phyloP scores from a whole-genome alignment of 2,329 filamentous ascomycete species.

The Dothideomycetes sp. region DNA sequence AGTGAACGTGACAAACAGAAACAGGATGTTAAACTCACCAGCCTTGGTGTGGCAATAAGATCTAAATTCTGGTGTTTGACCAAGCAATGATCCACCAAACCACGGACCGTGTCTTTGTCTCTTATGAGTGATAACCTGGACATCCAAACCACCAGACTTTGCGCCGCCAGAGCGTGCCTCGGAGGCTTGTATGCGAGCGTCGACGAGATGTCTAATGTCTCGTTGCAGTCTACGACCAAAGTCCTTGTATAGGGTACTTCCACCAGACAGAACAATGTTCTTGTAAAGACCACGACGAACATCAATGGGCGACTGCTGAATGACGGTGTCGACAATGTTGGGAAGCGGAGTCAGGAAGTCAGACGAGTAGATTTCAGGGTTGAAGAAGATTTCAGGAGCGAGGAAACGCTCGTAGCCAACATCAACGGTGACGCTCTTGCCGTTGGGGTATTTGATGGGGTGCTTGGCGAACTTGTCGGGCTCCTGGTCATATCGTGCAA shows the following conservation, averaged over 20 bases:
- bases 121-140: slow-evolving; percentile 96
- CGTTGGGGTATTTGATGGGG: slow-evolving; percentile 73
- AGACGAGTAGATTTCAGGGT: slow-evolving; percentile 97
- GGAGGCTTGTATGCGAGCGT: slow-evolving; percentile 82
- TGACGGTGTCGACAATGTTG: slow-evolving; percentile 88
- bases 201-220: slow-evolving; percentile 92
- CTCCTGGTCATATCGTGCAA: slow-evolving; percentile 86
- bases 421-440: slow-evolving; percentile 74
- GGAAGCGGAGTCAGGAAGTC: slow-evolving; percentile 95
- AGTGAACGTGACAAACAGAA: neutral
- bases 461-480: slow-evolving; percentile 83
- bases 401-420: slow-evolving; percentile 97
- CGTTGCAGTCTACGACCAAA: slow-evolving; percentile 92
- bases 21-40: slow-evolving; percentile 30
- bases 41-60: slow-evolving; percentile 84
- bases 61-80: slow-evolving; percentile 95
- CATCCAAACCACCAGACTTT: slow-evolving; percentile 86
- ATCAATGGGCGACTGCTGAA: slow-evolving; percentile 95
- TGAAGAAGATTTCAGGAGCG: slow-evolving; percentile 98
- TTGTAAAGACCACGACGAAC: slow-evolving; percentile 96
- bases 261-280: slow-evolving; percentile 96
- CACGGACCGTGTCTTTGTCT: slow-evolving; percentile 93
- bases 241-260: slow-evolving; percentile 96
- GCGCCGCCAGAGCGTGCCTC: slow-evolving; percentile 86
- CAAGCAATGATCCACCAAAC: slow-evolving; percentile 94